Evolutionary conservation across 805 yeast species (phyloP).

Genomic region (Metschnikowia baotianmanensis): DNA sequence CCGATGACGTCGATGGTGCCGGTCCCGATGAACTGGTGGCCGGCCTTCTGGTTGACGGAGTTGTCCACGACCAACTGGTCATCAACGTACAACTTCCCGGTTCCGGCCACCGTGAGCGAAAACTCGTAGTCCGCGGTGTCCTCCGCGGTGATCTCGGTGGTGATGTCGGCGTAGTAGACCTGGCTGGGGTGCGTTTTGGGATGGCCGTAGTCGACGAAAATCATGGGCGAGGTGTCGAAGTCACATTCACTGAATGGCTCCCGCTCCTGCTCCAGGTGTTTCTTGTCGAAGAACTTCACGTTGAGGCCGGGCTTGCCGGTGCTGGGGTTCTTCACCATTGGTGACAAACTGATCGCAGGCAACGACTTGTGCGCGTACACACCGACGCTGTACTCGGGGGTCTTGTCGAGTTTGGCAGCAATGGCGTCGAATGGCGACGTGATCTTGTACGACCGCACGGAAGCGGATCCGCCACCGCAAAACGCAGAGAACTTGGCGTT

Average conservation of each 20-base stretch:
- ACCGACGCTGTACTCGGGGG: no score
- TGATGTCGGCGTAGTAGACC: slow-evolving; percentile 44
- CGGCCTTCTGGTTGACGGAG: slow-evolving; percentile 51
- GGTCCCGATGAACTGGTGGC: slow-evolving; percentile 47
- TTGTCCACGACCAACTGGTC: slow-evolving; percentile 55
- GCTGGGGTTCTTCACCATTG: no score
- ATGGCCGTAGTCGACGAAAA: no score
- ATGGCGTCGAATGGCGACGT: slow-evolving; percentile 51
- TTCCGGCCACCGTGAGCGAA: slow-evolving; percentile 52
- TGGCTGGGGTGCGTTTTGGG: no score
- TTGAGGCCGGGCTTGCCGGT: no score
- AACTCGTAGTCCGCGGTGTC: slow-evolving; percentile 48
- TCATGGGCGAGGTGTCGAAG: no score
- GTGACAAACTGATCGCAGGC: no score
- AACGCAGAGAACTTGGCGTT: slow-evolving; percentile 49
- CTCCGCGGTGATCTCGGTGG: slow-evolving; percentile 46
- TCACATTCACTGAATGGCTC: no score
- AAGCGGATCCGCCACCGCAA: slow-evolving; percentile 69
- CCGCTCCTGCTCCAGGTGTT: no score
- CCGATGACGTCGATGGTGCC: slow-evolving; percentile 54
- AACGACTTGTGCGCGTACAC: no score
- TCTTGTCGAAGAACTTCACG: no score
- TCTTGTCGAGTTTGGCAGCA: slow-evolving; percentile 22
- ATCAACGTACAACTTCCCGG: slow-evolving; percentile 54
- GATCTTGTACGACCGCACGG: slow-evolving; percentile 48